A percentile compares a stretch with the other conserved stretches of the same genome.
Conservation (phyloP, 768 basidiomycete genomes). For the Galerina sulciceps region DNA sequence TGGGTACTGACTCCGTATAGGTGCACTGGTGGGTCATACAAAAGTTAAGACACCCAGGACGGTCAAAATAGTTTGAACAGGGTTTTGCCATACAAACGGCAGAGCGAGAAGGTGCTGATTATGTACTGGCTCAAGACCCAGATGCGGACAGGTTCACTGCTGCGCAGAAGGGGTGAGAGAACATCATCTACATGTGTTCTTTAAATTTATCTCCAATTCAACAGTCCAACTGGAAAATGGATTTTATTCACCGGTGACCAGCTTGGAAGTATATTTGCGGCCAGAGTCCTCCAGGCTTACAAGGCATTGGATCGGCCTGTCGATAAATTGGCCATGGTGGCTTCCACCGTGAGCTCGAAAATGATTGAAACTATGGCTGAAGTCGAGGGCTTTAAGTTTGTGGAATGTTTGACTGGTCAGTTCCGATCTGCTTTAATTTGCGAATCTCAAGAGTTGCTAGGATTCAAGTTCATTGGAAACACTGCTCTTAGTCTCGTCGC, state of each 20-base stretch:
- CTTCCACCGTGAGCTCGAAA: constrained; percentile 89
- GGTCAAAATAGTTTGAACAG: constrained; percentile 37
- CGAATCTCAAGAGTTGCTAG: constrained; percentile 34
- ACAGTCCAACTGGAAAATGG: constrained; percentile 61
- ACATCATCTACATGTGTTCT: background rate
- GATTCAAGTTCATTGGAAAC: constrained; percentile 93
- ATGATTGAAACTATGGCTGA: constrained; percentile 82
- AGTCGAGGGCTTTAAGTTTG: constrained; percentile 80
- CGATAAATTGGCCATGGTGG: constrained; percentile 81
- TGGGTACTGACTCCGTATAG: constrained; percentile 3
- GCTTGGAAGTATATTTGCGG: constrained; percentile 60
- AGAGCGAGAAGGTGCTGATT: constrained; percentile 48
- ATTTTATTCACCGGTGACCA: constrained; percentile 84
- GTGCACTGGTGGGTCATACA: constrained; percentile 24
- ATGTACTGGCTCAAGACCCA: constrained; percentile 89
- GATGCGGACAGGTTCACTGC: constrained; percentile 86
- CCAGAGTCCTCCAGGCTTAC: constrained; percentile 44
- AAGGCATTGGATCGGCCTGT: constrained; percentile 44
- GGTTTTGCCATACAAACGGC: constrained; percentile 74
- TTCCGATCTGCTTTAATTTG: background rate
- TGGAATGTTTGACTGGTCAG: constrained; percentile 83
- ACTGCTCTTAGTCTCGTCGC: constrained; percentile 67
- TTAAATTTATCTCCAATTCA: constrained; percentile 1
- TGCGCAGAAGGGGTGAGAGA: constrained; percentile 64
- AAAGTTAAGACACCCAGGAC: background rate